Conservation (phyloP, 257 asterid genomes). For the Capsicum rhomboideum region DNA sequence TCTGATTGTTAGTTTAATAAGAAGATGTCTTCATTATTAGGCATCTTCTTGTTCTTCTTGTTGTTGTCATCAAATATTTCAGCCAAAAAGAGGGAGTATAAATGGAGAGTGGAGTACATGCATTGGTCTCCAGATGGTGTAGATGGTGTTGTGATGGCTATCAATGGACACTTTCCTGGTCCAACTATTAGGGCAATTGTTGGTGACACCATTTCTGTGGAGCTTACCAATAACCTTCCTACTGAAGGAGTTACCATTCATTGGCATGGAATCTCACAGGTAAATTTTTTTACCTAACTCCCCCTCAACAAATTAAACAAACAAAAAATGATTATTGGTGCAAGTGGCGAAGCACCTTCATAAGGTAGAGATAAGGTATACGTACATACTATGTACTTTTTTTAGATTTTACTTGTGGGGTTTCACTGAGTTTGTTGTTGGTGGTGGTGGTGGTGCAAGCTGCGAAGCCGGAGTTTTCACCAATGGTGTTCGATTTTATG, state of each 20-base stretch:
- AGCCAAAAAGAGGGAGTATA: slow-evolving; percentile 31
- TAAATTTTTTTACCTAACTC: not conserved
- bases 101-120: slow-evolving; percentile 58
- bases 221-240: slow-evolving; percentile 55
- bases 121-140: slow-evolving; percentile 69
- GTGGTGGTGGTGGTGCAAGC: no score
- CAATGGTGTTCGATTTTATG: not conserved
- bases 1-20: not conserved
- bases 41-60: not conserved
- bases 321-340: no score
- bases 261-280: slow-evolving; percentile 93
- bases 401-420: no score
- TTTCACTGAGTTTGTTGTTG: no score
- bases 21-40: not conserved
- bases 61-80: not conserved
- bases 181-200: slow-evolving; percentile 67
- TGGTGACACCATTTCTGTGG: slow-evolving; percentile 52
- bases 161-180: slow-evolving; percentile 77
- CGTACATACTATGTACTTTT: no score
- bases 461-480: not conserved
- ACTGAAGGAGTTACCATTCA: slow-evolving; percentile 80
- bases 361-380: no score
- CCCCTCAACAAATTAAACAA: no score
- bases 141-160: slow-evolving; percentile 48
- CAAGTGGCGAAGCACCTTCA: not conserved